Evolutionary conservation across 805 yeast genomes (phyloP).

Genomic region (Spathaspora girioi): DNA sequence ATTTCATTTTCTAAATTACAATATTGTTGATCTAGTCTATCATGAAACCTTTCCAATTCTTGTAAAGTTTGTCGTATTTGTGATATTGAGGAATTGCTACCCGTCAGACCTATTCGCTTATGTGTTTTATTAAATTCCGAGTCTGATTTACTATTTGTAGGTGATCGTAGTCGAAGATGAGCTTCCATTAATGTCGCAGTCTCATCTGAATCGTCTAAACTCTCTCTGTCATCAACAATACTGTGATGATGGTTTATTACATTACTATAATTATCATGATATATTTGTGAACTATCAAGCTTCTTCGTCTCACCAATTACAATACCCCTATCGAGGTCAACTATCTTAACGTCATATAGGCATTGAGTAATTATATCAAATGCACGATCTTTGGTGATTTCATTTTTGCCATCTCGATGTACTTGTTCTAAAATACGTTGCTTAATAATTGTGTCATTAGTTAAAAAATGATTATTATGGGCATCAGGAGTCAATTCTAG

Average conservation of each 20-base stretch:
- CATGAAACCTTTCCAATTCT: conserved; percentile 9
- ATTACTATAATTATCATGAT: not conserved
- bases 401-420: not conserved
- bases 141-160: not conserved
- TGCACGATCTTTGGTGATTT: conserved; percentile 9
- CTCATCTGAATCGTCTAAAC: conserved; percentile 8
- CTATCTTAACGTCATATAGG: conserved; percentile 15
- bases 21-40: conserved; percentile 3
- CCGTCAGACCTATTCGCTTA: not conserved
- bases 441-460: conserved; percentile 1
- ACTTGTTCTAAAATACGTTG: not conserved
- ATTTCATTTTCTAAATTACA: conserved; percentile 1
- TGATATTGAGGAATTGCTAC: not conserved
- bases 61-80: conserved; percentile 4
- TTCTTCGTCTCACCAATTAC: conserved; percentile 14
- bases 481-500: not conserved
- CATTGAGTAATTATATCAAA: conserved; percentile 10
- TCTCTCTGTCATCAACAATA: conserved; percentile 1
- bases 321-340: conserved; percentile 11
- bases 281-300: not conserved
- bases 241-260: not conserved
- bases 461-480: not conserved
- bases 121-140: not conserved
- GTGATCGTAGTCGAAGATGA: not conserved
- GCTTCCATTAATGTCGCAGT: conserved; percentile 11